phyloP scores from a whole-genome alignment of 2,329 filamentous ascomycete species.

The Calonectria pteridis region DNA sequence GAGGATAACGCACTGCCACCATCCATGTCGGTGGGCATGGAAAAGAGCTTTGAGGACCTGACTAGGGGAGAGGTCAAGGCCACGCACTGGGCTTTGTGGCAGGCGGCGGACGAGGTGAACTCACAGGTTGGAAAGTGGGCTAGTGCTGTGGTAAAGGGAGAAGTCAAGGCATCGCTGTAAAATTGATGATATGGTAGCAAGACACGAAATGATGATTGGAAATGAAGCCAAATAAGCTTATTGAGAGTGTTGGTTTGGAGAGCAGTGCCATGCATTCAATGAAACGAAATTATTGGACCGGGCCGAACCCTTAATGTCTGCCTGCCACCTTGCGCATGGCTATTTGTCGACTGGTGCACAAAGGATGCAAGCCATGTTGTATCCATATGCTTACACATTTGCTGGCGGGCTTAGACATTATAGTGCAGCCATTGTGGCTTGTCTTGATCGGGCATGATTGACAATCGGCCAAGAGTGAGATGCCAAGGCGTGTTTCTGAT shows the following conservation, averaged over 20 bases:
- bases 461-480: constrained; percentile 12
- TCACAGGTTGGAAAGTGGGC: constrained; percentile 76
- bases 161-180: constrained; percentile 46
- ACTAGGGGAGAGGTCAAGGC: constrained; percentile 75
- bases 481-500: constrained; percentile 12
- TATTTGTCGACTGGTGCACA: neutral
- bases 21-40: constrained; percentile 79
- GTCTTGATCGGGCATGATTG: neutral
- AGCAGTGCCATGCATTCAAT: neutral
- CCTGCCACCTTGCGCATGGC: neutral
- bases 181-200: neutral
- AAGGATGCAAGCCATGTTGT: constrained; percentile 5
- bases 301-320: neutral
- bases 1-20: constrained; percentile 80
- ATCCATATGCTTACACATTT: neutral
- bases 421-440: neutral
- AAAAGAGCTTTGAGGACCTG: constrained; percentile 72
- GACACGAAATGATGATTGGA: constrained; percentile 16
- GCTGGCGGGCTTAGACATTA: neutral
- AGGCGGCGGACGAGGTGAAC: constrained; percentile 80
- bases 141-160: constrained; percentile 54
- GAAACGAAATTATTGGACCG: constrained; percentile 7
- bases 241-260: neutral
- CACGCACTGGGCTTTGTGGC: constrained; percentile 86
- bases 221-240: constrained; percentile 13